Base-by-base conservation (phyloP, 768 basidiomycete genomes). In the Melanogaster broomeanus region DNA sequence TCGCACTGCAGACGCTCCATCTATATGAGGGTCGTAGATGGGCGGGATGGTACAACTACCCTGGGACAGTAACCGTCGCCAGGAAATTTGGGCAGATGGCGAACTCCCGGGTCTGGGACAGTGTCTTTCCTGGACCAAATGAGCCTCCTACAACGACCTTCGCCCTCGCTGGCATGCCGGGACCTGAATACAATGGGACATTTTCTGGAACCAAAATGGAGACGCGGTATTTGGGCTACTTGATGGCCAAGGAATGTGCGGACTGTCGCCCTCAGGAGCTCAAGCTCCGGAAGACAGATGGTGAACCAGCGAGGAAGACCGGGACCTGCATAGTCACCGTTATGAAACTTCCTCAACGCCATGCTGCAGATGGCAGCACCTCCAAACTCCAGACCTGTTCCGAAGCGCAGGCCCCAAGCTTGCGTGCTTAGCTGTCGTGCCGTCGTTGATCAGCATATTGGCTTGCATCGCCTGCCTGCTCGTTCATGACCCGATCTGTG, bases 151-250 rank as follows among this genome's bases (percentile, higher is more conserved):
- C 60, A 24, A 8, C 39, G n/a, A 60, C 62, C 12, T 71, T 71
- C 42, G 53, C 51, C 6, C 45, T 71, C 39, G 58, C 55, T n/a
- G 71, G 66, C 15, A 52, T 54, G 40, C 12, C n/a, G 37, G 71
- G 71, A 2, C 89, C 89, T 37, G 87, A 88, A 56, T 93, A 82
- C 66, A 83, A 84, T 55, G 83, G 87, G 1, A 82, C 88, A 57
- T 84, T n/a, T 72, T 93, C 44, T 78, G 87, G 67, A 69, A 88
- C 56, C 78, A 74, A 48, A 66, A 72, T 38, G 75, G 66, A 5
- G 74, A 80, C 61, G 75, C 80, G 39, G 73, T 85, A 22, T 70
- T 80, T 61, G 83, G 90, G 25, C 77, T 72, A 47, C 84, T 86
- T 71, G 77, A 81, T 19, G 3, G 45, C 54, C 15, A 45, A 56